Base-by-base conservation (phyloP, 2,329 filamentous ascomycete species). In the Sporothrix brunneoviolacea region DNA sequence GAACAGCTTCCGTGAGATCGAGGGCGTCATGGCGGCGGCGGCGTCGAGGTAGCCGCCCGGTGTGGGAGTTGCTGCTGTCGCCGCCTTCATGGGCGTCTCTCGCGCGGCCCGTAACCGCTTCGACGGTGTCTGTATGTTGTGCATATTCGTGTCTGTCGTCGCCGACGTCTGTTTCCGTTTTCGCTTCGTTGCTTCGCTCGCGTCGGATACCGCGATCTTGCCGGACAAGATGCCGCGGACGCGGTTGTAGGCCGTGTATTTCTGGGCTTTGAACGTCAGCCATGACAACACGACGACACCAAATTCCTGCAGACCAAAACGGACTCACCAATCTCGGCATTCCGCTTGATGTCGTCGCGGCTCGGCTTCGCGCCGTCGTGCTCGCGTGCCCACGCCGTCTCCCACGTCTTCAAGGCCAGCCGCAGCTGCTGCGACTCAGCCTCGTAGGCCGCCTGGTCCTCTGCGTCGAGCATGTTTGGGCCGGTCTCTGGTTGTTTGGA, bases 221-320 rank as follows among this genome's bases (percentile, higher is more conserved):
- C 79, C 78, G 1, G 74, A 65, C 52, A 82, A 68, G 40, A 80
- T 72, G 59, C 81, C 75, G 55, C 83, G 77, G 46, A 84, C 63
- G 57, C 76, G 82, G 63, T 83, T 82, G 66, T 90, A 91, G 55
- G 86, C 76, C 63, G 86, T 88, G 67, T 91, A 91, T 62, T 89
- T 90, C 41, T 72, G 73, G 33, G 82, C 84, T 86, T 58, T 35
- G 27, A 13, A 10, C 13, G 40, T 36, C 24, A 45, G 22, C 7
- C n/a, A n/a, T n/a, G n/a, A n/a, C n/a, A n/a, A 38, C 6, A 40
- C 24, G 13, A 28, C 37, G 8, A 19, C 19, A 40, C 13, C n/a
- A n/a, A n/a, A n/a, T n/a, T n/a, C n/a, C n/a, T n/a, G n/a, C n/a
- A n/a, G n/a, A n/a, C n/a, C n/a, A n/a, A n/a, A n/a, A n/a, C n/a